Evolutionary conservation across 2,329 filamentous ascomycete genomes (phyloP), one percentile per base, ranked within the genome.

Genomic region (Volutella citrinella): DNA sequence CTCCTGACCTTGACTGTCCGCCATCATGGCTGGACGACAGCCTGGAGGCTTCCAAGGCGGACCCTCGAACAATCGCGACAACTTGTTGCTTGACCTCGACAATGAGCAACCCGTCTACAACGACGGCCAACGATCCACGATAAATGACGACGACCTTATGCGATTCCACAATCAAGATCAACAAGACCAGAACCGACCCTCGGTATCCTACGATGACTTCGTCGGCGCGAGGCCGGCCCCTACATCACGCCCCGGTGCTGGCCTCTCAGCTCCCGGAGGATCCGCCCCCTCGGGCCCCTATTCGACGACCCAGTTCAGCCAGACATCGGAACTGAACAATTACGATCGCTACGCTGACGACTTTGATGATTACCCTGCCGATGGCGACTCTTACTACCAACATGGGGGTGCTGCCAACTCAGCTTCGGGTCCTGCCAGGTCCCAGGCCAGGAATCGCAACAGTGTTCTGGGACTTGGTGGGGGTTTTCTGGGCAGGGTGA

Each of bases 121-220:
- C 59, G 75, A 74, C 48, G 88, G 88, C 44, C 84, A 89, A 60
- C 78, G 80, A 38, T 83, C 89, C 30, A 78, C 84, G n/a, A 69
- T 86, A 42, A 83, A 83, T 60, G 89, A 95, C 60, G 84, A 94
- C 48, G 81, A 90, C 47, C 71, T 95, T 29, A 68, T 91, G 56
- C 77, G 80, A 58, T 79, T 79, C 46, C 90, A 87, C 65, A 77
- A 84, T 54, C 80, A 84, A 56, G 74, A 86, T 54, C 78, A 86
- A 46, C 69, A 75, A 49, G 68, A 74, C 28, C 76, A 77, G 42
- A 51, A 80, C 37, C 84, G 91, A 48, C 87, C 89, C 32, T 96
- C 90, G 17, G 81, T 91, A 32, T 95, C 89, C 38, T 96, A 96
- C 65, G 91, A 96, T 71, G 85, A 93, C 54, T 97, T 96, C 60